Base-by-base conservation (phyloP, 2,329 filamentous ascomycete genomes). In the Thermoascus crustaceus region DNA sequence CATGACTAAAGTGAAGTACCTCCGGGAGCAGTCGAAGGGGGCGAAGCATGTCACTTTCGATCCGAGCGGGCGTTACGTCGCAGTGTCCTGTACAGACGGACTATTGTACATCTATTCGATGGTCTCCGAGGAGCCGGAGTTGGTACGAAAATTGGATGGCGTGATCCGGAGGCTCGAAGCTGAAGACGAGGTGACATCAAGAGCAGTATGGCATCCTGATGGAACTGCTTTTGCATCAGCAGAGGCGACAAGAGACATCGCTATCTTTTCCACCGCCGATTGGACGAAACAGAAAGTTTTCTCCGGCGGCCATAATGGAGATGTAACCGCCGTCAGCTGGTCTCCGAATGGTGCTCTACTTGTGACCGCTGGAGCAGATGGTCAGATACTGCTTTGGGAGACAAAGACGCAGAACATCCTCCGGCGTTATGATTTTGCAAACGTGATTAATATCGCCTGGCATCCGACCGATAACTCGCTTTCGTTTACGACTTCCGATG, bases 21-120 rank as follows among this genome's bases (percentile, higher is more conserved):
- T 98, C 6, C 78, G 84, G 44, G 86, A 94, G 34, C 89, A 95
- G 56, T 72, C 74, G 27, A 85, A 84, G 50, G 79, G 86, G n/a
- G 79, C 83, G n/a, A 94, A 94, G 57, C 86, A 96, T 53, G 72
- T 96, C 23, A 76, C 85, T 9, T 94, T 94, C 61, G 86, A 96
- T 48, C 80, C 82, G 4, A 83, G 76, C 39, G 86, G 85, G 25
- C 75, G 76, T 33, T 77, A 80, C 38, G 69, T 93, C 3, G 73
- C 88, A 0, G 73, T 94, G 0, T 93, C 91, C 0, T 88, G 86
- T 57, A 85, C 84, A 0, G 87, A 98, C 54, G 91, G 91, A 29
- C 70, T 86, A 30, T 68, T 98, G 22, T 98, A 96, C 53, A 65
- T 98, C 32, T 98, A 98, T 58, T 89, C 84, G 0, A 60, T 94